Evolutionary conservation across 2,329 filamentous ascomycete species (phyloP).

Genomic region (Davidsoniella neocaledoniae): DNA sequence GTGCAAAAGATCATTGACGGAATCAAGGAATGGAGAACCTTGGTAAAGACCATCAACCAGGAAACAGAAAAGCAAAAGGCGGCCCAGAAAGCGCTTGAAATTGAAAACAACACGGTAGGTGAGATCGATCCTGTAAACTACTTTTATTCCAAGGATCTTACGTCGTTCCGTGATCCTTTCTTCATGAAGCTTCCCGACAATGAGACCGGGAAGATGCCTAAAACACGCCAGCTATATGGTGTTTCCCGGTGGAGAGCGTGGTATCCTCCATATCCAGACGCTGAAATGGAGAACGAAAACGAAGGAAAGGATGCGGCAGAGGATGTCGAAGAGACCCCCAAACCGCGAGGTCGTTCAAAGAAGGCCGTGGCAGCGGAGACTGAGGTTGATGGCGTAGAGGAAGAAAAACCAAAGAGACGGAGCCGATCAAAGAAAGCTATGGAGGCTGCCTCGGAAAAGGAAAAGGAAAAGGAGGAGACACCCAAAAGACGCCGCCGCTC

Average conservation of each 20-base stretch:
- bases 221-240: constrained; percentile 2
- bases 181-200: constrained; percentile 10
- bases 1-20: constrained; percentile 1
- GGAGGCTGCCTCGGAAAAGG: background rate
- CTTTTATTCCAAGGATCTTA: constrained; percentile 3
- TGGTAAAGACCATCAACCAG: background rate
- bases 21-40: background rate
- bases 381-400: background rate
- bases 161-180: background rate
- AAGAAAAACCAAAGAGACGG: background rate
- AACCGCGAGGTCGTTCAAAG: background rate
- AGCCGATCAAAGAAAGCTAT: background rate
- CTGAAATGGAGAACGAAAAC: background rate
- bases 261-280: background rate
- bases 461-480: background rate
- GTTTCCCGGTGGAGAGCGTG: background rate
- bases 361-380: background rate
- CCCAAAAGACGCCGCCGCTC: background rate
- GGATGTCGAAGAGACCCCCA: background rate
- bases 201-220: constrained; percentile 5
- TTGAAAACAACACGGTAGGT: background rate
- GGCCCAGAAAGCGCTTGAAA: background rate
- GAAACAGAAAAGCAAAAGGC: background rate
- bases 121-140: constrained; percentile 3
- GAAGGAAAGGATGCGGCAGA: background rate